These are phyloP conservation scores for Gaeumannomyces tritici DNA, from an alignment of 2,329 filamentous ascomycete species.

Conservation along the genomic window DNA sequence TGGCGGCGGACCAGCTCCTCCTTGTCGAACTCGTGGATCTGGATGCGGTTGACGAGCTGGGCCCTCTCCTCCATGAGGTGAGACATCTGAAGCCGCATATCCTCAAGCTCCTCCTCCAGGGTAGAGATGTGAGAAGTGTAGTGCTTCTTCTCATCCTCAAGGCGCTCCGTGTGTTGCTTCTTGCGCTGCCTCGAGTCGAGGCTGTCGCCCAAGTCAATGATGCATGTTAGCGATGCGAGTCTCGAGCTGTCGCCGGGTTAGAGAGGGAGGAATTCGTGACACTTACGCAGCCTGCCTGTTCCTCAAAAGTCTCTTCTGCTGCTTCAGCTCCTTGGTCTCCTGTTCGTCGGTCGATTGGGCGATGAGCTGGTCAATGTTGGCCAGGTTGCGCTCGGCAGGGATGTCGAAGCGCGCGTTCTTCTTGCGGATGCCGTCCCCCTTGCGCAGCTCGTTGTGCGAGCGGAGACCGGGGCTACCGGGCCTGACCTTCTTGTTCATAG, in stretches of 20 bases:
- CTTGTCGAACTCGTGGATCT: conserved; percentile 73
- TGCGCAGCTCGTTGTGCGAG: conserved; percentile 66
- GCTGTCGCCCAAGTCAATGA: conserved; percentile 32
- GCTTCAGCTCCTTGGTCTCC: conserved; percentile 95
- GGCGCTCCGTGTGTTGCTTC: conserved; percentile 93
- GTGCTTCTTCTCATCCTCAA: conserved; percentile 95
- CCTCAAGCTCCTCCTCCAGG: conserved; percentile 67
- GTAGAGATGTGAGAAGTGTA: conserved; percentile 67
- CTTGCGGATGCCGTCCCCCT: conserved; percentile 88
- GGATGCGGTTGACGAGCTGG: conserved; percentile 64
- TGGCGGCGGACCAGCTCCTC: conserved; percentile 83
- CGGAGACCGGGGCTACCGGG: conserved; percentile 60
- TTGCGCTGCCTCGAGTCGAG: conserved; percentile 95
- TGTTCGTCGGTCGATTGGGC: conserved; percentile 79
- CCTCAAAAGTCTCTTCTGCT: conserved; percentile 87
- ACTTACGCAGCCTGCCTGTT: conserved; percentile 96
- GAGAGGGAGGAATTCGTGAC: too few species aligned
- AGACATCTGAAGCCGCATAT: conserved; percentile 59
- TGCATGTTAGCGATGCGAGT: conserved; percentile 5
- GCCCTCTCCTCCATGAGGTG: conserved; percentile 66
- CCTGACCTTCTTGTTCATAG: conserved; percentile 50
- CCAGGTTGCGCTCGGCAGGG: conserved; percentile 82
- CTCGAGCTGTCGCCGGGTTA: too few species aligned
- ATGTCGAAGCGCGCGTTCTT: conserved; percentile 99
- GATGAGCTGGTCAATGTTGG: conserved; percentile 92